Percentiles rank a stretch among this genome's conserved stretches.
These are phyloP conservation scores for Porphyridium purpureum DNA, from an alignment of 23 red algal genomes.

Conservation along the genomic window DNA sequence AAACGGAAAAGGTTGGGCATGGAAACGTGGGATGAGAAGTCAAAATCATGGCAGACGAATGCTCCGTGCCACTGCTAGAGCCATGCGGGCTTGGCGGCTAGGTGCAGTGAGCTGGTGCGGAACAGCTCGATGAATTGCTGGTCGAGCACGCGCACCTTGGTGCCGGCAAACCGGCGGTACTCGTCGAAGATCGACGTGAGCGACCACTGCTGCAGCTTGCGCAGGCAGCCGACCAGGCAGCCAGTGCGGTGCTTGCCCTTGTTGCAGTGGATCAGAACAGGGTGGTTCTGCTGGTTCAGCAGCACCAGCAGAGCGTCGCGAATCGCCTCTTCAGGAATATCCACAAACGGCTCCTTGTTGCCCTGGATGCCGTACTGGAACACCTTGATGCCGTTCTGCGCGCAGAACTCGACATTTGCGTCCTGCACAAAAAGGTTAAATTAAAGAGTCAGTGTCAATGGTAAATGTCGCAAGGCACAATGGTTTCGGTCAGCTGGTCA, in stretches of 20 bases:
- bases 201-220: constrained; percentile 91
- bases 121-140: constrained; percentile 99
- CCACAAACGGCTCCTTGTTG: constrained; percentile 96
- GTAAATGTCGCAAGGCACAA: too few relatives aligned
- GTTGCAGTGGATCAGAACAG: constrained; percentile 94
- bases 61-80: too few relatives aligned
- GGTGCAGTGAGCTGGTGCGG: constrained; percentile 46
- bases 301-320: constrained; percentile 74
- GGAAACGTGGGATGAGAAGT: too few relatives aligned
- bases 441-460: too few relatives aligned
- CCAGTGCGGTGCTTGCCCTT: constrained; percentile 97
- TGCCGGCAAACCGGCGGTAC: constrained; percentile 91
- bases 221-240: constrained; percentile 68
- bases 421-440: too few relatives aligned
- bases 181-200: constrained; percentile 98
- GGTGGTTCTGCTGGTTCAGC: constrained; percentile 72
- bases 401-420: constrained; percentile 42
- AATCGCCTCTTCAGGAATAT: constrained; percentile 89
- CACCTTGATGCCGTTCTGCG: constrained; percentile 32
- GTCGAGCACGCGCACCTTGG: constrained; percentile 82
- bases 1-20: too few relatives aligned
- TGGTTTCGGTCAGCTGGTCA: too few relatives aligned
- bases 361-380: constrained; percentile 77
- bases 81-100: too few relatives aligned
- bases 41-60: too few relatives aligned